phyloP scores from a whole-genome alignment of 2,329 filamentous ascomycete genomes.

The Hypoxylon sp. region DNA sequence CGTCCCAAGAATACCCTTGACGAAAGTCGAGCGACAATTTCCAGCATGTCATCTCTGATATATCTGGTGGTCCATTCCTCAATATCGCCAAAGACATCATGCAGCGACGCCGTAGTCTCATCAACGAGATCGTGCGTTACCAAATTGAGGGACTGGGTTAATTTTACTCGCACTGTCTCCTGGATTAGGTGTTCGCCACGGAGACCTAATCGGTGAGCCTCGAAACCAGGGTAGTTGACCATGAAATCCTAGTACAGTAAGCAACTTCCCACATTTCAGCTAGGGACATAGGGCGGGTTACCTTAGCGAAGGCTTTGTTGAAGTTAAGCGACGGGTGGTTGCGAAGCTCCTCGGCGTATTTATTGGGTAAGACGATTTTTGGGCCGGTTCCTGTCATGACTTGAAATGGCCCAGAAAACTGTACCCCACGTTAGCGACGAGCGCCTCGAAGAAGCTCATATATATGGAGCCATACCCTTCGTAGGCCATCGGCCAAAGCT shows the following conservation, averaged over 20 bases:
- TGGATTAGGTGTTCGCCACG: conserved; percentile 49
- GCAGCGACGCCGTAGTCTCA: conserved; percentile 54
- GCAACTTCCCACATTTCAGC: not conserved
- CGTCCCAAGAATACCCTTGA: conserved; percentile 65
- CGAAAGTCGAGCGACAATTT: conserved; percentile 64
- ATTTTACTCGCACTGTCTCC: conserved; percentile 54
- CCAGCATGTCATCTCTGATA: conserved; percentile 57
- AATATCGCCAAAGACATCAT: conserved; percentile 53
- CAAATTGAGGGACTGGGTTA: conserved; percentile 55
- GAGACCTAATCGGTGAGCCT: conserved; percentile 49
- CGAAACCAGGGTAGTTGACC: conserved; percentile 54
- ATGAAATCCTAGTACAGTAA: conserved; percentile 53
- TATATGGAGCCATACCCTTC: conserved; percentile 43
- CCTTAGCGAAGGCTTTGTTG: conserved; percentile 54
- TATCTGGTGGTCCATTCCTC: conserved; percentile 59
- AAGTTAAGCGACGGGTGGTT: conserved; percentile 55
- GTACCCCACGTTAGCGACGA: conserved; percentile 32
- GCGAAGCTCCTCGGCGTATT: conserved; percentile 55
- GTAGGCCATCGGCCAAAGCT: conserved; percentile 47
- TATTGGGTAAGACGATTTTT: conserved; percentile 55
- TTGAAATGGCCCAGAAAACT: conserved; percentile 54
- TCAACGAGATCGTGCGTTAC: conserved; percentile 56
- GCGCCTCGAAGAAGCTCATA: not conserved
- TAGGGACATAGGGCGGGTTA: conserved; percentile 45
- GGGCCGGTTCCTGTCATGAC: conserved; percentile 54